Evolutionary conservation across 768 basidiomycete species (phyloP).

Genomic region (Rhizopogon rudus): DNA sequence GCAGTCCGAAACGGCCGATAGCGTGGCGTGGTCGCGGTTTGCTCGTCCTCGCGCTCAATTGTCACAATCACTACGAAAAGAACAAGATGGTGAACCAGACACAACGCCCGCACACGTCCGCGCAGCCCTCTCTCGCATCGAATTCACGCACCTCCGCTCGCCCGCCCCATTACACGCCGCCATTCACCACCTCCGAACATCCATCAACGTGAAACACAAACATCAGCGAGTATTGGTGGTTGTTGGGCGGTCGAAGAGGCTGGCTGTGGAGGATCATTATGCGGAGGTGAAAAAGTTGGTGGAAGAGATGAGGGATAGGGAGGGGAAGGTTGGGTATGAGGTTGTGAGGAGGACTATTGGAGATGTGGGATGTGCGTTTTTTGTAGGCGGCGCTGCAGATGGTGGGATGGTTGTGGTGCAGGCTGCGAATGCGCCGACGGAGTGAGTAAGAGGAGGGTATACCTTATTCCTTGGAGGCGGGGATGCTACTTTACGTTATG

Average conservation of each 20-base stretch:
- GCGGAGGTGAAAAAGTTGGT: conserved; percentile 65
- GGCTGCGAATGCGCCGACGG: conserved; percentile 34
- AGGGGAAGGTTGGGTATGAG: conserved; percentile 11
- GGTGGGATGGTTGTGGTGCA: conserved; percentile 67
- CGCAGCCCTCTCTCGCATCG: conserved; percentile 49
- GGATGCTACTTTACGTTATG: background rate
- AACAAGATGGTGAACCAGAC: background rate
- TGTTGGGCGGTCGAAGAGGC: conserved; percentile 67
- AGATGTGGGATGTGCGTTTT: conserved; percentile 79
- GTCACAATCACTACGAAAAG: conserved; percentile 2
- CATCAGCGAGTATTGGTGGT: conserved; percentile 53
- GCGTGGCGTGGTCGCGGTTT: conserved; percentile 67
- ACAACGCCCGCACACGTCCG: conserved; percentile 12
- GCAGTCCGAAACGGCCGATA: conserved; percentile 83
- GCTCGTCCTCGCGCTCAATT: conserved; percentile 14
- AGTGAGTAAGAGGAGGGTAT: background rate
- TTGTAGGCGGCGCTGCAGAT: conserved; percentile 47
- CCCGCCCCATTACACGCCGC: conserved; percentile 59
- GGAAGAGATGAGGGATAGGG: conserved; percentile 32
- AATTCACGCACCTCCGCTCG: conserved; percentile 53
- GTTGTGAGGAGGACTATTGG: conserved; percentile 75
- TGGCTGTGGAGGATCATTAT: conserved; percentile 68
- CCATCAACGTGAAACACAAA: conserved; percentile 12
- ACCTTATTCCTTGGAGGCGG: background rate
- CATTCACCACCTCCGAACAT: conserved; percentile 32